Evolutionary conservation across 306 rosid genomes (phyloP).

Genomic region (Cajanus cajan): DNA sequence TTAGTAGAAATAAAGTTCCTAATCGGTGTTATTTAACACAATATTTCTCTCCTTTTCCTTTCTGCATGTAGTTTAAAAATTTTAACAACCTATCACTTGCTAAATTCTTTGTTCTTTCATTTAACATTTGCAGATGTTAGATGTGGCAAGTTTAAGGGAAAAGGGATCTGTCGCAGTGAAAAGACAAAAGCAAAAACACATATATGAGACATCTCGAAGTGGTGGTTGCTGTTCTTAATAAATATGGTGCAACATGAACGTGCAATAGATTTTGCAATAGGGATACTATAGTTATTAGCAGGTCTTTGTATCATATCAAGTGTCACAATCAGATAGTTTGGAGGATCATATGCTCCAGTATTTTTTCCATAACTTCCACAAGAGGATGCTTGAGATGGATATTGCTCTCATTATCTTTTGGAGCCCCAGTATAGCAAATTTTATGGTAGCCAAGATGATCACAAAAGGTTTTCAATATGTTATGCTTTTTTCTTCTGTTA

Average conservation of each 20-base stretch:
- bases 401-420: constrained; percentile 10
- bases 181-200: constrained; percentile 61
- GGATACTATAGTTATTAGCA: constrained; percentile 13
- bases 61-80: background rate
- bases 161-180: constrained; percentile 60
- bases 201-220: constrained; percentile 26
- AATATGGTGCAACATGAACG: constrained; percentile 16
- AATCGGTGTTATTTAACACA: background rate
- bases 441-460: constrained; percentile 7
- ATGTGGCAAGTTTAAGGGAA: constrained; percentile 69
- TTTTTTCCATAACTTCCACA: background rate
- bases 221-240: constrained; percentile 57
- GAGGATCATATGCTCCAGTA: constrained; percentile 8
- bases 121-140: constrained; percentile 56
- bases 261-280: constrained; percentile 11
- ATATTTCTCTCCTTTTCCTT: background rate
- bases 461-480: background rate
- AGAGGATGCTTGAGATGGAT: constrained; percentile 26
- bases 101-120: background rate
- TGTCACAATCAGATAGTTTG: constrained; percentile 16
- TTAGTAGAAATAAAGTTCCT: background rate
- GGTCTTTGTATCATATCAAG: background rate
- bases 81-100: constrained; percentile 9
- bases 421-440: background rate
- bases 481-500: background rate